Evolutionary conservation across 192 early-diverging fungal species (phyloP), one percentile per base, ranked within the genome.

Genomic region (Umbelopsis ramanniana): DNA sequence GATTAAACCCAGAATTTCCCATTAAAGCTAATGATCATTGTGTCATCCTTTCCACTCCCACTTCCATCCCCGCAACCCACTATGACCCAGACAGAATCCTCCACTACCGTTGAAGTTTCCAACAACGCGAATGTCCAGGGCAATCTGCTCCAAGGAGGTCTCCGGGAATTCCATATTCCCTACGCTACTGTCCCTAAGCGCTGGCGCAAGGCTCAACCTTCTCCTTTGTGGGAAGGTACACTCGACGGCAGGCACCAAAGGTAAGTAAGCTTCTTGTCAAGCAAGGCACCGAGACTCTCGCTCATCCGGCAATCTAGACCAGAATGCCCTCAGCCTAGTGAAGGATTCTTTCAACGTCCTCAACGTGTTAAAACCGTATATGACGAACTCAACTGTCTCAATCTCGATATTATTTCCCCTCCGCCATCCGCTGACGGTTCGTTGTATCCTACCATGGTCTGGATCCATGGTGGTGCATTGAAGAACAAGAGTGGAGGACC

Each of bases 361-460:
- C 26, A 29, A 38, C 26, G 26, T 15, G 5, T 21, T 24, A 4
- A 17, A 11, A 8, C 46, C 46, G 52, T 60, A 11, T 72, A 67
- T 33, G 76, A 45, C 35, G 79, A 80, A 46, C 67, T 70, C 19
- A 79, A 85, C 67, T 87, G 85, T 60, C 74, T 87, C 33, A 85
- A 81, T 52, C 45, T 83, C 19, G 84, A 87, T 68, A 75, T 87
- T 21, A 81, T 73, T 54, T 52, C 74, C 12, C 85, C 85, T 29
- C 57, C 57, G 15, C 4, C 17, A 1, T 14, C 26, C 8, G 4
- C 23, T 3, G 33, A 63, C 26, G 33, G 29, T 6, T 12, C 7
- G 11, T 29, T 63, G 8, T 19, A 37, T n/a, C 57, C 57, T 63
- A 17, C 29, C 33, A 38, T 63, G 57, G 0, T 63, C 33, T 63